Evolutionary conservation across 1,139 yeast species (phyloP), one percentile per base, ranked within the genome.

Genomic region (Geotrichum cucujoidarum): DNA sequence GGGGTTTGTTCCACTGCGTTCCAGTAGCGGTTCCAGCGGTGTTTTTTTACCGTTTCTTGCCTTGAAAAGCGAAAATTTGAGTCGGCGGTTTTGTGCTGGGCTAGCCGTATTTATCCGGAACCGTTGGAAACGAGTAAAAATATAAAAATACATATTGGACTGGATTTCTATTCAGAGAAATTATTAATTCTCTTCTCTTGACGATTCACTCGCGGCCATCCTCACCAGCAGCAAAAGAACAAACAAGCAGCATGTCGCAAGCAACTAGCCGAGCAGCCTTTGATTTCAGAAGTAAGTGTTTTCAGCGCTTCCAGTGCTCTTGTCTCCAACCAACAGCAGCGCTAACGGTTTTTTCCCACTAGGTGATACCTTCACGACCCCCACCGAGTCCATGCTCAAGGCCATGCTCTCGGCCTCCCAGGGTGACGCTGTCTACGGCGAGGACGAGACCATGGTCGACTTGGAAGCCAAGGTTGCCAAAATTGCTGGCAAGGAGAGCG

Each of bases 321-420:
- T 24, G 27, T 10, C 10, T 24, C 27, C 27, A 21, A 25, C 10
- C 18, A 14, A 40, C 14, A 11, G 13, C 30, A 5, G 5, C 20
- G 27, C 39, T 20, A 10, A 29, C 37, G n/a, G n/a, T n/a, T n/a
- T n/a, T n/a, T n/a, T n/a, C n/a, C 20, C 11, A 16, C 27, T 52
- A 63, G 60, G 92, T 63, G 97, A 90, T 64, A 90, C 97, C 2
- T 89, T 90, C 77, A 90, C 97, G 10, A 87, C 88, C 11, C 97
- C 97, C 32, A 83, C 95, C 2, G 74, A 73, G 49, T 71, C 79
- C 44, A 89, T 90, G 96, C 63, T 82, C 43, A 72, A 73, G 50
- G 82, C 87, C 16, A 81, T 78, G 48, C 53, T 76, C 22, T 63
- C 72, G 27, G 81, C 88, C 37, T 71, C 92, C 4, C 67, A 78